Evolutionary conservation across 1,139 yeast species (phyloP).

Genomic region (Debaryomyces sp.): DNA sequence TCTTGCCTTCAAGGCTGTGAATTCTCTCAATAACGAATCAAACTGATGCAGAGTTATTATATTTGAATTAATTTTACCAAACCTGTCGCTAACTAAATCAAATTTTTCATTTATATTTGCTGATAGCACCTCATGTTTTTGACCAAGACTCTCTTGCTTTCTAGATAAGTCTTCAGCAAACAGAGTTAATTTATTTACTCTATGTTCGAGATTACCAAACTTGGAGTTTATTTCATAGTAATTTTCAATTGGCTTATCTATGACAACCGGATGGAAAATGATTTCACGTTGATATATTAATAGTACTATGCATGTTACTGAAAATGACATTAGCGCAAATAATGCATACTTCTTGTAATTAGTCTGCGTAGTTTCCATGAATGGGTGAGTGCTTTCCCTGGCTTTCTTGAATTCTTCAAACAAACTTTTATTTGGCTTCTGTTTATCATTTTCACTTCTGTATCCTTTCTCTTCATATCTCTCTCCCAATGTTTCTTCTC

Average conservation of each 20-base stretch:
- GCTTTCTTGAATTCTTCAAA: slow-evolving; percentile 12
- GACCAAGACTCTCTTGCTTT: slow-evolving; percentile 19
- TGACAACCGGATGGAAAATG: neutral
- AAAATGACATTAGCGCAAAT: slow-evolving; percentile 8
- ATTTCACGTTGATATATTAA: slow-evolving; percentile 3
- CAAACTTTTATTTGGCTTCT: slow-evolving; percentile 9
- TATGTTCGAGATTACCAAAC: slow-evolving; percentile 20
- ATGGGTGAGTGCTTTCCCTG: slow-evolving; percentile 6
- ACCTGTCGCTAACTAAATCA: slow-evolving; percentile 19
- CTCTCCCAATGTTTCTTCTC: neutral
- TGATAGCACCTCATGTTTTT: slow-evolving; percentile 19
- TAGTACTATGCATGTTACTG: slow-evolving; percentile 2
- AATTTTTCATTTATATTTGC: slow-evolving; percentile 19
- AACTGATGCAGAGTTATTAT: slow-evolving; percentile 13
- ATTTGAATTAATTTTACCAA: slow-evolving; percentile 17
- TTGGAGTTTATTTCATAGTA: slow-evolving; percentile 17
- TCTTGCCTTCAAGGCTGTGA: slow-evolving; percentile 12
- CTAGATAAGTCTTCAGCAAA: slow-evolving; percentile 14
- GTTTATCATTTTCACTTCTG: neutral
- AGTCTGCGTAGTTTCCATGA: neutral
- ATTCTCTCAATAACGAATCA: slow-evolving; percentile 11
- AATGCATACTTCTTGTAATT: slow-evolving; percentile 2
- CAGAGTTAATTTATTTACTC: slow-evolving; percentile 20
- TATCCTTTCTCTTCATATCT: neutral
- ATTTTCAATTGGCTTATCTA: slow-evolving; percentile 10